Evolutionary conservation across 371 early-diverging fungal species (phyloP), one percentile per base, ranked within the genome.

Genomic region (Mortierella polycephala): DNA sequence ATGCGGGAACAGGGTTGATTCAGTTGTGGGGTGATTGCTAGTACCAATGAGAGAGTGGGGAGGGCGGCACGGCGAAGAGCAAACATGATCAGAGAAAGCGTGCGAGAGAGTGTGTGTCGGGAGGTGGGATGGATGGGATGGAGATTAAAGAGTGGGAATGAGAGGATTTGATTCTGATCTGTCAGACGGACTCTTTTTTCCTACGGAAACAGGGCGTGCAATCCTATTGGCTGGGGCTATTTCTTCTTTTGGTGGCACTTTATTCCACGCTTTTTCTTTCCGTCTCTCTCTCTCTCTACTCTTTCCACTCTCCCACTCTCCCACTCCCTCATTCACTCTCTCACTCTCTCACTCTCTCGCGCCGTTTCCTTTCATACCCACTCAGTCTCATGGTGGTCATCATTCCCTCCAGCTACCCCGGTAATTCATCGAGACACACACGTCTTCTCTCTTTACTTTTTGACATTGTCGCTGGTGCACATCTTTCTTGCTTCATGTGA

Each of bases 391-490:
- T 47, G 12, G 16, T 11, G 47, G 77, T 82, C 74, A 73, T 76
- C 69, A 71, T 83, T 18, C 84, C 86, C 37, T 83, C 86, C 40
- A 83, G 81, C 62, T 88, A 88, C 61, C 88, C 88, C 44, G 73
- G 71, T 71, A 57, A 44, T 21, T 8, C 21, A 47, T 0, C 12
- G 20, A 41, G 11, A 41, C 16, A 57, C 10, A n/a, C 39, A n/a
- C 16, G 57, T 56, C 13, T 57, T 12, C 12, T 54, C 37, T 21
- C 54, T 12, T 23, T 23, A 6, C 16, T 14, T 30, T 11, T 23
- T 54, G n/a, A n/a, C 21, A 10, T 16, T 6, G 7, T 21, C 30
- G 30, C 30, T 30, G 30, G 30, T 30, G 30, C 30, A 30, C 30
- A 30, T 30, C 4, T 30, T 30, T 4, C 30, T 30, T 30, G 30